Conservation (phyloP, 768 basidiomycete species). For the Leccinellum luteum region DNA sequence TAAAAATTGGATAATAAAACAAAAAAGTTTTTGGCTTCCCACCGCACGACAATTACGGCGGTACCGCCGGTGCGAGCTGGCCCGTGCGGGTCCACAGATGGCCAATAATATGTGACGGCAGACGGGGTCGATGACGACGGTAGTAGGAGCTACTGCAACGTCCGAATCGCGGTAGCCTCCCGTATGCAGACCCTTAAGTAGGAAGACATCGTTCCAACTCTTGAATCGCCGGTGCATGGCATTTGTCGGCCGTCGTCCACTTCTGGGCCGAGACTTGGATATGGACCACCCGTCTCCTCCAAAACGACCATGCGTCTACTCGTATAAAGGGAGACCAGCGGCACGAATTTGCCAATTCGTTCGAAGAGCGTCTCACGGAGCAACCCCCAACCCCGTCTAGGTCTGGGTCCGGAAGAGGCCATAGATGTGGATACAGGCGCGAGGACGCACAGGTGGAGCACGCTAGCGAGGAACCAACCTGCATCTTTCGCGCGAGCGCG, state of each 20-base stretch:
- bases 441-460: conserved; percentile 23
- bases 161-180: too few relatives aligned
- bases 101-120: conserved; percentile 30
- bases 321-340: not conserved
- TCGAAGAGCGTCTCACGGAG: conserved; percentile 12
- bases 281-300: not conserved
- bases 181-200: too few relatives aligned
- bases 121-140: conserved; percentile 14
- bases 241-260: too few relatives aligned
- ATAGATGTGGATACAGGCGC: not conserved
- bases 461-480: conserved; percentile 27
- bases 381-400: too few relatives aligned
- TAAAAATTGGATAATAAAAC: too few relatives aligned
- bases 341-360: conserved; percentile 25
- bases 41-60: not conserved
- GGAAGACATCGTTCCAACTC: too few relatives aligned
- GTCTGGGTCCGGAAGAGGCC: not conserved
- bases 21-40: too few relatives aligned
- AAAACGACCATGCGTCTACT: not conserved
- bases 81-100: conserved; percentile 24
- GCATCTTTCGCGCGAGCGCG: conserved; percentile 26
- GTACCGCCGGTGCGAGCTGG: conserved; percentile 2
- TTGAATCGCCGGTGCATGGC: too few relatives aligned
- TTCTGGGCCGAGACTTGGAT: too few relatives aligned
- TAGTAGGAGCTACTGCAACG: too few relatives aligned